Percentiles rank a stretch among this genome's conserved stretches.
Conservation (phyloP, 1,139 yeast genomes). For the Casaregolazyma lundiana region DNA sequence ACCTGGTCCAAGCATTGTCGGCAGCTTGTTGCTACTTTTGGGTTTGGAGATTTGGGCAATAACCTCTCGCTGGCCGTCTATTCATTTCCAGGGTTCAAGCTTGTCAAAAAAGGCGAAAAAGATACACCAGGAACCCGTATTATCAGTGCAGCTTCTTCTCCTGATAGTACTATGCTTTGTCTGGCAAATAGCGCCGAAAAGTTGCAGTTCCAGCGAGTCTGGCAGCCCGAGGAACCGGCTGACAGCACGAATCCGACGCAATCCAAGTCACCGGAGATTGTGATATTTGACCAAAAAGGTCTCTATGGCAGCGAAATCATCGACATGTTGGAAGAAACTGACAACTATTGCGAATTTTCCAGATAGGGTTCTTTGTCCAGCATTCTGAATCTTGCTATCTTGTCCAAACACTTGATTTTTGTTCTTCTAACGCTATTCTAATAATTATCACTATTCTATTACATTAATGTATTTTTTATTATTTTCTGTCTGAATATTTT, state of each 20-base stretch:
- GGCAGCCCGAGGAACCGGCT: constrained; percentile 39
- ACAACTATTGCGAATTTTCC: constrained; percentile 13
- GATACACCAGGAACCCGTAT: constrained; percentile 49
- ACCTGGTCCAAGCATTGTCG: constrained; percentile 64
- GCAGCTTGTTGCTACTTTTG: constrained; percentile 75
- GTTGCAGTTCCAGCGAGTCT: constrained; percentile 63
- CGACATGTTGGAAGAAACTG: constrained; percentile 49
- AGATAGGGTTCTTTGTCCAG: too few relatives aligned
- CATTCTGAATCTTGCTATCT: too few relatives aligned
- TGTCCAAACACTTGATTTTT: too few relatives aligned
- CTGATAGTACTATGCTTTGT: constrained; percentile 56
- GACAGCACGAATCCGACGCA: background rate
- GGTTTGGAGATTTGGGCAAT: constrained; percentile 55
- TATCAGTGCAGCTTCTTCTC: constrained; percentile 61
- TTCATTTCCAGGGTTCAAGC: constrained; percentile 59
- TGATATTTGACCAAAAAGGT: constrained; percentile 24
- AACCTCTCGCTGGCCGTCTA: constrained; percentile 52
- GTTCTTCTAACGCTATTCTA: too few relatives aligned
- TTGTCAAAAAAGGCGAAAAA: constrained; percentile 49
- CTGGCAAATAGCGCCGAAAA: constrained; percentile 76
- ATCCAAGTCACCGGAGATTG: background rate
- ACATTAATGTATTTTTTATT: background rate
- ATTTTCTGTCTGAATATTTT: background rate
- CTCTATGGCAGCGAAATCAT: constrained; percentile 50
- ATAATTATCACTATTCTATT: too few relatives aligned